phyloP scores from a whole-genome alignment of 192 early-diverging fungal genomes.

The Geosiphon pyriformis region DNA sequence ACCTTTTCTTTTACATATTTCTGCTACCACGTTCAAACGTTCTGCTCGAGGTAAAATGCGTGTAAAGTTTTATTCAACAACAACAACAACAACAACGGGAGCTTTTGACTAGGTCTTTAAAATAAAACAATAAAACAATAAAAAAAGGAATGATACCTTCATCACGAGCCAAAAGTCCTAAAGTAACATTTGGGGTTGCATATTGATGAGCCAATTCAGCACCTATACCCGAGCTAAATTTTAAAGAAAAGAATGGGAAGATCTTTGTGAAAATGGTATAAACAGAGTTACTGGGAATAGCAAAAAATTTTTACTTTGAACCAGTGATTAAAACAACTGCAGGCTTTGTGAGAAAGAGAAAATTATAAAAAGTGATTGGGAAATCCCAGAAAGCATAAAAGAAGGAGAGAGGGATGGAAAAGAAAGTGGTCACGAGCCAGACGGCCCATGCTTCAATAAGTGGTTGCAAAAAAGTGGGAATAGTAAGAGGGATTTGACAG shows the following conservation, averaged over 20 bases:
- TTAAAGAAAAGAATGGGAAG: not conserved
- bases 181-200: slow-evolving; percentile 18
- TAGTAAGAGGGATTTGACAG: not conserved
- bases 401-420: not conserved
- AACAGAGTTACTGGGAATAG: too few relatives aligned
- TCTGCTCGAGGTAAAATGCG: not conserved
- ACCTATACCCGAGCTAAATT: slow-evolving; percentile 24
- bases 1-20: not conserved
- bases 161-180: slow-evolving; percentile 16
- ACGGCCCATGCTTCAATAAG: not conserved
- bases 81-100: not conserved
- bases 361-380: not conserved
- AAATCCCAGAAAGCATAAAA: not conserved
- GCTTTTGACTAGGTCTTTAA: too few relatives aligned
- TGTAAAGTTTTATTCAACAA: not conserved
- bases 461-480: slow-evolving; percentile 15
- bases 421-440: not conserved
- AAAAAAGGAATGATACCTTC: not conserved
- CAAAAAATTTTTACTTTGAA: not conserved
- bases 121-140: not conserved
- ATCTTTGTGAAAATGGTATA: too few relatives aligned
- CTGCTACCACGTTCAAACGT: slow-evolving; percentile 1
- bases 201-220: slow-evolving; percentile 11
- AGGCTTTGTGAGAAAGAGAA: not conserved
- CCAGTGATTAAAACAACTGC: slow-evolving; percentile 13